Conservation (phyloP, 2,329 filamentous ascomycete species). For the Mycosphaerella sp. region DNA sequence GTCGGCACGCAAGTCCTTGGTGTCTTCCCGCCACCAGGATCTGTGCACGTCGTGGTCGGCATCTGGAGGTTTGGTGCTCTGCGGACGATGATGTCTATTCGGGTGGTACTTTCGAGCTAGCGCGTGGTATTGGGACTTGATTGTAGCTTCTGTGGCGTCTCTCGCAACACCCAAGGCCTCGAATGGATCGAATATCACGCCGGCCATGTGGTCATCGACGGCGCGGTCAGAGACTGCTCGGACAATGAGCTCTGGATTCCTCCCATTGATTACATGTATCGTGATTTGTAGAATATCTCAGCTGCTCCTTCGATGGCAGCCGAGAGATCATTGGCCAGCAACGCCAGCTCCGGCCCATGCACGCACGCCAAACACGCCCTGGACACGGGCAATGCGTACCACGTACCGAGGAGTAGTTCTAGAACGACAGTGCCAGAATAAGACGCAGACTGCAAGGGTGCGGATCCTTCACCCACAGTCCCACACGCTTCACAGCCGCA, state of each 20-base stretch:
- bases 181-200: conserved; percentile 61
- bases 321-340: not conserved
- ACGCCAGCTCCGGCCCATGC: conserved; percentile 1
- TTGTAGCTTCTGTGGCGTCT: conserved; percentile 65
- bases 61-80: not conserved
- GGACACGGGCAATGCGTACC: conserved; percentile 8
- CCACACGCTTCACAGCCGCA: conserved; percentile 1
- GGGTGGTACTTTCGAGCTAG: conserved; percentile 76
- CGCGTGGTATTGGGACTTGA: conserved; percentile 88
- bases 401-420: not conserved
- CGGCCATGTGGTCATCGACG: conserved; percentile 13
- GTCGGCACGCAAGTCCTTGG: conserved; percentile 18
- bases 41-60: not conserved
- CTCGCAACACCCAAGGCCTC: conserved; percentile 66
- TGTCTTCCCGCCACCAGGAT: conserved; percentile 37
- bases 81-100: conserved; percentile 41
- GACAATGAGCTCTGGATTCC: conserved; percentile 15
- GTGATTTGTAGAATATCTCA: not conserved
- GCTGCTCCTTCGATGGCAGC: conserved; percentile 13
- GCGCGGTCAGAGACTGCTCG: conserved; percentile 12
- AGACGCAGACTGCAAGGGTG: not conserved
- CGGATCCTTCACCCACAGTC: not conserved
- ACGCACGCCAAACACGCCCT: not conserved
- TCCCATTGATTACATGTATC: conserved; percentile 10
- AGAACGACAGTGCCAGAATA: too few relatives aligned